Base-by-base conservation (phyloP, 1,284 basidiomycete genomes). In the Rhizopogon hawkerae region DNA sequence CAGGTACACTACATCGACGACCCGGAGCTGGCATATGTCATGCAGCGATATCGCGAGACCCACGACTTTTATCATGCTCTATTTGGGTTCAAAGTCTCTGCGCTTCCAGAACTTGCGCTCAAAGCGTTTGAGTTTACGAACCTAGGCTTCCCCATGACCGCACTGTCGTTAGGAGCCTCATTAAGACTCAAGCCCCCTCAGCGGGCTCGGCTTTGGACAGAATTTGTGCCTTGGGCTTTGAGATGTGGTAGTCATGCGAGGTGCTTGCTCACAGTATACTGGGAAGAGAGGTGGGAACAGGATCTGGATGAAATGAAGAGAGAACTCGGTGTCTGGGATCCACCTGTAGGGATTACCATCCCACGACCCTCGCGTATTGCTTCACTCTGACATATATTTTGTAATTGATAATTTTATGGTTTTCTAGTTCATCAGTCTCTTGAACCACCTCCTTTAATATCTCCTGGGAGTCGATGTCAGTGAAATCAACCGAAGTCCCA, bases 41-140 rank as follows among this genome's bases (percentile, higher is more conserved):
- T 99, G 85, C 92, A 96, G 59, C 85, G 96, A 38, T 98, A 98
- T 66, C 87, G 96, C 35, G 94, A 99, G 71, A 95, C 89, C 57
- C 95, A 98, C 69, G 92, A 98, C 69, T 86, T 96, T 60, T 96
- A 96, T 65, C 95, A 98, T 62, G 85, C 90, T 53, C 78, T 98
- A 49, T 83, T 85, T 65, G 82, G 82, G 52, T 78, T 97, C 23
- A 93, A 92, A 0, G 92, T 97, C 46, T 87, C 85, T 52, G 85
- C 95, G 58, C 82, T 89, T 48, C 92, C 89, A 49, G 96, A 98
- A 68, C 79, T 98, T n/a, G 89, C 93, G 0, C 81, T 98, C 66
- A 98, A 99, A 67, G 89, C 84, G 57, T 93, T 98, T 63, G 95
- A 98, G 68, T 87, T 93, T 57, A 81, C 90, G 18, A 97, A 98